A percentile compares a stretch with the other conserved stretches of the same genome.
These are phyloP conservation scores for Epicoccum sorghinum DNA, from an alignment of 2,329 filamentous ascomycete species.

Conservation along the genomic window DNA sequence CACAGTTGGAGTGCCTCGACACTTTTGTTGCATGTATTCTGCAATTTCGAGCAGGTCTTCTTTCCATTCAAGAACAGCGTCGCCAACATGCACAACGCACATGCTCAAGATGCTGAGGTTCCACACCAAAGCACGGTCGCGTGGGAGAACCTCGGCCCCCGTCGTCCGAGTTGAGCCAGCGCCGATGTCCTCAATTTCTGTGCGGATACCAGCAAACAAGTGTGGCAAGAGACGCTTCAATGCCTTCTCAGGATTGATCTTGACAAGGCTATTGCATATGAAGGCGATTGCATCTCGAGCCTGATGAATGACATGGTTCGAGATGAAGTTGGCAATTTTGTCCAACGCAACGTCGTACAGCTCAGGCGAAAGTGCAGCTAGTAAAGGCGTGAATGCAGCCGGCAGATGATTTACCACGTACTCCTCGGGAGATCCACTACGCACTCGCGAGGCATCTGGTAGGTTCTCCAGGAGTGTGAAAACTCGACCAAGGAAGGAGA, in stretches of 20 bases:
- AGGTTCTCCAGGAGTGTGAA: conserved; percentile 96
- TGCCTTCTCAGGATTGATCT: conserved; percentile 92
- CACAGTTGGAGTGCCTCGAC: conserved; percentile 89
- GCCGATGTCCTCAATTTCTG: conserved; percentile 95
- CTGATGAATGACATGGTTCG: conserved; percentile 94
- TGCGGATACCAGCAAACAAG: conserved; percentile 87
- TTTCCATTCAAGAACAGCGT: conserved; percentile 86
- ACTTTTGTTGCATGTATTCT: conserved; percentile 94
- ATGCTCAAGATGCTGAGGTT: conserved; percentile 96
- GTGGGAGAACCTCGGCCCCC: conserved; percentile 88
- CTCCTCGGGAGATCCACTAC: conserved; percentile 91
- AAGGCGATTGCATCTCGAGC: conserved; percentile 98
- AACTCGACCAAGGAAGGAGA: conserved; percentile 88
- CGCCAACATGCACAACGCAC: conserved; percentile 95
- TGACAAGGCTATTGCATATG: conserved; percentile 95
- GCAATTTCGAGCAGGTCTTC: conserved; percentile 89
- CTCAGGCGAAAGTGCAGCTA: conserved; percentile 89
- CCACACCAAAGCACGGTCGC: conserved; percentile 94
- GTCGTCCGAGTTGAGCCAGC: conserved; percentile 94
- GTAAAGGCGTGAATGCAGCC: conserved; percentile 85
- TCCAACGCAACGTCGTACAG: conserved; percentile 90
- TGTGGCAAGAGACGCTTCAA: conserved; percentile 90
- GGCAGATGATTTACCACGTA: conserved; percentile 96
- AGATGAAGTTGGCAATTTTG: conserved; percentile 90
- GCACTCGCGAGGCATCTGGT: conserved; percentile 85